Evolutionary conservation across 208 protist species (phyloP).

Genomic region (Trypanosoma boissoni): DNA sequence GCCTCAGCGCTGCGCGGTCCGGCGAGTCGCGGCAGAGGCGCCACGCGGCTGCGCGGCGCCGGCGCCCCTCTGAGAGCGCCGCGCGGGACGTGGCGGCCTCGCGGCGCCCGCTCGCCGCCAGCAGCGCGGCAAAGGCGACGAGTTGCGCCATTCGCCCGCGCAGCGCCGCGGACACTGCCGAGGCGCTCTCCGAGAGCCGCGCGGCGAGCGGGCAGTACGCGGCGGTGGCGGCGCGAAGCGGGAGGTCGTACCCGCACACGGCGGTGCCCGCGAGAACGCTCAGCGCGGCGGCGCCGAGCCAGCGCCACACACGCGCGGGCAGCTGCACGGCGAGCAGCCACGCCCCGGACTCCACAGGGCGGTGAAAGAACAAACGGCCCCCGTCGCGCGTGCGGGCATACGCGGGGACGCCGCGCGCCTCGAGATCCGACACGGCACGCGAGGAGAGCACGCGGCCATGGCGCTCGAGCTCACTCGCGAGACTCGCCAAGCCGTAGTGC

Average conservation of each 20-base stretch:
- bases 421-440: not conserved
- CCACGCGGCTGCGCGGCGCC: too few relatives aligned
- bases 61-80: too few relatives aligned
- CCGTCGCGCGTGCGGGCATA: conserved; percentile 23
- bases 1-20: too few relatives aligned
- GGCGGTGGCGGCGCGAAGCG: not conserved
- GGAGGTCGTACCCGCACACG: conserved; percentile 37
- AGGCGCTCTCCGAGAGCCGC: not conserved
- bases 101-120: not conserved
- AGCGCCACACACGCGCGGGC: conserved; percentile 35
- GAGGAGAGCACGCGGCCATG: conserved; percentile 1
- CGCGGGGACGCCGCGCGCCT: not conserved
- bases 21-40: too few relatives aligned
- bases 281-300: conserved; percentile 34
- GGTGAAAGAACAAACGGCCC: conserved; percentile 33
- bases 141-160: not conserved
- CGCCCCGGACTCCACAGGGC: conserved; percentile 46
- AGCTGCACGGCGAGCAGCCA: conserved; percentile 39
- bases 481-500: conserved; percentile 35
- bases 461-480: conserved; percentile 34
- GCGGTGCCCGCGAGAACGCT: conserved; percentile 41
- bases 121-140: not conserved
- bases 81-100: not conserved
- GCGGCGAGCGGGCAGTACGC: not conserved
- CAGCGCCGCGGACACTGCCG: not conserved